phyloP scores from a whole-genome alignment of 495 filamentous ascomycete genomes.

The Apodospora peruviana region DNA sequence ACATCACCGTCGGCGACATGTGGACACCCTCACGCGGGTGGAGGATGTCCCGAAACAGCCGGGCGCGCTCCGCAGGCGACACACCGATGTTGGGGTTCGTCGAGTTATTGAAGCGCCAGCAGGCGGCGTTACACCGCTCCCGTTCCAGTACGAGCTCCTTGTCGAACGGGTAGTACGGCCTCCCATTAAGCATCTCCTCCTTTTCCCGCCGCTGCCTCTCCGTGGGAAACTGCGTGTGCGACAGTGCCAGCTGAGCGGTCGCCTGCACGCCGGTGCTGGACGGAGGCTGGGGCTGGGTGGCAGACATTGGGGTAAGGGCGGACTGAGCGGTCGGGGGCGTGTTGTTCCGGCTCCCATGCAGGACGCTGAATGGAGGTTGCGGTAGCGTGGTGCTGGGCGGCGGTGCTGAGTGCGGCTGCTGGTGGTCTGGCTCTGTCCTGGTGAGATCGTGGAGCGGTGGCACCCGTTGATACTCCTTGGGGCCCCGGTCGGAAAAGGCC shows the following conservation, averaged over 20 bases:
- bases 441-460: conserved; percentile 51
- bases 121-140: conserved; percentile 75
- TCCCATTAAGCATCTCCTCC: conserved; percentile 88
- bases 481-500: conserved; percentile 41
- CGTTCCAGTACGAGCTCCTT: conserved; percentile 78
- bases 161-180: conserved; percentile 72
- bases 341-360: conserved; percentile 43
- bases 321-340: conserved; percentile 30
- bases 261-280: conserved; percentile 40
- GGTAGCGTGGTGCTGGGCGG: conserved; percentile 17
- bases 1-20: conserved; percentile 39
- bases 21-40: conserved; percentile 45
- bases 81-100: conserved; percentile 73
- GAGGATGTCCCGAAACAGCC: conserved; percentile 71
- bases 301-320: conserved; percentile 21
- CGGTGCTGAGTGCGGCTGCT: conserved; percentile 17
- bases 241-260: conserved; percentile 55
- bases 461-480: conserved; percentile 48
- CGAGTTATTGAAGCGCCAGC: conserved; percentile 86
- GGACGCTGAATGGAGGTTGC: conserved; percentile 27
- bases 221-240: conserved; percentile 42
- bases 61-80: conserved; percentile 70
- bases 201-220: conserved; percentile 62
- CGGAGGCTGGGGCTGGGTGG: conserved; percentile 17
- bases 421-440: conserved; percentile 39